Evolutionary conservation across 1,284 basidiomycete genomes (phyloP).

Genomic region (Exobasidium rhododendri): DNA sequence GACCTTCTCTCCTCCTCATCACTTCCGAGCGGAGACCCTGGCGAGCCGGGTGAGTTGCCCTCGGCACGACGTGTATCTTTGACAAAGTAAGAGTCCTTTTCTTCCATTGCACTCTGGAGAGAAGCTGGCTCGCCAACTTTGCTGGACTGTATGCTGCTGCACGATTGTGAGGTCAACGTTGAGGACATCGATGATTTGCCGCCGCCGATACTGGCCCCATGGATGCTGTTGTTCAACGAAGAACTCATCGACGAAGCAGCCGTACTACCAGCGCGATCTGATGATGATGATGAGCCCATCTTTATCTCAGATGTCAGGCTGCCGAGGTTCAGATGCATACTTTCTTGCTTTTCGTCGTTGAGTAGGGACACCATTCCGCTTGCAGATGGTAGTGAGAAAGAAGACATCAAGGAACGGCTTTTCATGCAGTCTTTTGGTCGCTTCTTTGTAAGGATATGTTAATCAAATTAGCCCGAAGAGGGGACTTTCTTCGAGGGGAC

Average conservation of each 20-base stretch:
- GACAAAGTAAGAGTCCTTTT: background rate
- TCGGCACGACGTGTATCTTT: background rate
- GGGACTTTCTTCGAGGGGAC: too few relatives aligned
- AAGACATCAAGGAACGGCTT: background rate
- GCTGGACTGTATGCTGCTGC: background rate
- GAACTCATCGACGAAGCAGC: background rate
- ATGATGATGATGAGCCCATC: background rate
- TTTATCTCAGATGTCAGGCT: background rate
- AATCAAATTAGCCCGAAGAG: too few relatives aligned
- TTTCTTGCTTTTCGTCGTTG: conserved; percentile 12
- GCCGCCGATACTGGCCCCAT: conserved; percentile 3
- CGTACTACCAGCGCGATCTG: background rate
- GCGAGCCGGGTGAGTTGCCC: background rate
- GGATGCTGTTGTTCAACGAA: background rate
- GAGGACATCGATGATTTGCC: background rate
- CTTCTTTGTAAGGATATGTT: too few relatives aligned
- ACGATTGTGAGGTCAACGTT: background rate
- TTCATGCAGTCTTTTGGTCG: too few relatives aligned
- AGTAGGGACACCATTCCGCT: conserved; percentile 13
- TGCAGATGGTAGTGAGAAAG: conserved; percentile 11
- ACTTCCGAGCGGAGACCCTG: background rate
- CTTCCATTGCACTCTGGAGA: background rate
- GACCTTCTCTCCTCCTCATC: background rate
- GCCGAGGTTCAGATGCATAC: too few relatives aligned
- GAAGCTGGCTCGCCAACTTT: background rate